These are phyloP conservation scores for Pythium dissimile DNA, from an alignment of 352 stramenopile genomes.

Conservation along the genomic window DNA sequence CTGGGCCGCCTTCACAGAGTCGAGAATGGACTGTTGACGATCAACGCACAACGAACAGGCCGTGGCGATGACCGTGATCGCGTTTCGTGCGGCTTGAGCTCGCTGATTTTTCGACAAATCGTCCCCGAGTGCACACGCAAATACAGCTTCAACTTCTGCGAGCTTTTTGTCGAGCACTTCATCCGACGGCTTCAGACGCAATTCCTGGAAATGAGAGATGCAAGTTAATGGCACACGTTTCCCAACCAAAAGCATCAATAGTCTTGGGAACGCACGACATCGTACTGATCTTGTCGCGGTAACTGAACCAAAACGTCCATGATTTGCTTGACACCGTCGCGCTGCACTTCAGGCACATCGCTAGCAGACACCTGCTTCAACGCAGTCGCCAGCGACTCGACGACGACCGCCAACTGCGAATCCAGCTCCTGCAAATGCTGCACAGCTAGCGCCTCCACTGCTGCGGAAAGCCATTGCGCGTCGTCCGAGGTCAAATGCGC, in stretches of 20 bases:
- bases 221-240: too few species aligned
- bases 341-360: constrained; percentile 7
- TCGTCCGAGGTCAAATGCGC: not conserved
- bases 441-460: constrained; percentile 5
- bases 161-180: constrained; percentile 13
- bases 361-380: constrained; percentile 10
- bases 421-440: constrained; percentile 5
- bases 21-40: constrained; percentile 31
- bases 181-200: constrained; percentile 10
- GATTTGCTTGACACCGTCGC: constrained; percentile 17
- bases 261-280: constrained; percentile 7
- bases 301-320: constrained; percentile 16
- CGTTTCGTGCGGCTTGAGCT: constrained; percentile 33
- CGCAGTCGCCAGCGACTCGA: constrained; percentile 17
- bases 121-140: constrained; percentile 1
- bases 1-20: constrained; percentile 9
- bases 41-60: constrained; percentile 39
- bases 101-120: constrained; percentile 17
- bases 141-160: constrained; percentile 7
- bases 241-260: not conserved
- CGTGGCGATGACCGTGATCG: constrained; percentile 39
- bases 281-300: constrained; percentile 13
- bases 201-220: constrained; percentile 4
- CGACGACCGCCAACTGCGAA: not conserved
- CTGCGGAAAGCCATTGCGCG: constrained; percentile 10